Percentiles rank a stretch among this genome's conserved stretches.
Conservation (phyloP, 2,329 filamentous ascomycete species). For the Neurospora sp. region DNA sequence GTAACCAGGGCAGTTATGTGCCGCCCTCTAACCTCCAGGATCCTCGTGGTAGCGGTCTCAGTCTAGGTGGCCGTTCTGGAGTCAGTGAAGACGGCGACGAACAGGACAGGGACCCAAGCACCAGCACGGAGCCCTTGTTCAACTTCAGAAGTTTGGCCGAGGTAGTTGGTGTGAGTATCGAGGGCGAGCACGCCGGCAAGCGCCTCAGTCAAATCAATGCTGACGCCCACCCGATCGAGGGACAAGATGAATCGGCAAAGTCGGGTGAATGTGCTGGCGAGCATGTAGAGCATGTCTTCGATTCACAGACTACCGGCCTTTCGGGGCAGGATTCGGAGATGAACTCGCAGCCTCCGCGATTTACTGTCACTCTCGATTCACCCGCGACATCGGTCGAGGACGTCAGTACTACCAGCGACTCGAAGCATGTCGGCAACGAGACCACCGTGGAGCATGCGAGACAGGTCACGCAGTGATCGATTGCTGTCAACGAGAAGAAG, state of each 20-base stretch:
- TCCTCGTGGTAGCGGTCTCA: constrained; percentile 45
- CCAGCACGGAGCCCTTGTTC: constrained; percentile 67
- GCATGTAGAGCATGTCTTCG: background rate
- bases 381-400: constrained; percentile 27
- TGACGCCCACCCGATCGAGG: constrained; percentile 12
- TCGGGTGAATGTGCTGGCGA: constrained; percentile 7
- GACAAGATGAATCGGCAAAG: constrained; percentile 20
- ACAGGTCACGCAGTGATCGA: constrained; percentile 24
- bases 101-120: constrained; percentile 35
- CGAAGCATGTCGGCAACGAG: constrained; percentile 34
- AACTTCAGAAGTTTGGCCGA: constrained; percentile 84
- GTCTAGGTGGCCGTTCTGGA: constrained; percentile 36
- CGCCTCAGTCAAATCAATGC: constrained; percentile 21
- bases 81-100: constrained; percentile 32
- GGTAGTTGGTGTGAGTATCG: constrained; percentile 61
- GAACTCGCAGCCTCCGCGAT: constrained; percentile 24
- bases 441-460: constrained; percentile 25
- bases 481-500: background rate
- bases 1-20: constrained; percentile 42
- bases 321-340: constrained; percentile 10
- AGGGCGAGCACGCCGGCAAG: constrained; percentile 33
- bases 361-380: constrained; percentile 41
- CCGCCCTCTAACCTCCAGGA: constrained; percentile 29
- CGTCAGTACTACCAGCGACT: constrained; percentile 21
- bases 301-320: background rate